Conservation (phyloP, 1,284 basidiomycete genomes). For the Heterobasidion occidentale region DNA sequence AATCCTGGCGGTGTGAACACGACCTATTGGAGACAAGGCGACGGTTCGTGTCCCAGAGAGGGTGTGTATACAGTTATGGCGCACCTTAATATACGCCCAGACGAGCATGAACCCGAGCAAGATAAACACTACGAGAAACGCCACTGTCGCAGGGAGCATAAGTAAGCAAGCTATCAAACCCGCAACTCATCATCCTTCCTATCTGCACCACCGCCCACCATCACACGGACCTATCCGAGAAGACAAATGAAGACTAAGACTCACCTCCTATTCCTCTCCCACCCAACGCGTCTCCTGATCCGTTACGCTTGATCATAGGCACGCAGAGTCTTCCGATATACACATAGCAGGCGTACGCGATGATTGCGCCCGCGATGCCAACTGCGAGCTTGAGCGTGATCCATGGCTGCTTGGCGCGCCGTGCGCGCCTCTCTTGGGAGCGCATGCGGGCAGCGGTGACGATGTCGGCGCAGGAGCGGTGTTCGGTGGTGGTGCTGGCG, state of each 20-base stretch:
- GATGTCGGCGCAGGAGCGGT: not conserved
- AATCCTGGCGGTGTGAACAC: conserved; percentile 60
- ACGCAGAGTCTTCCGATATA: conserved; percentile 61
- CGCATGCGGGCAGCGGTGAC: not conserved
- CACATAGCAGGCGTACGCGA: conserved; percentile 61
- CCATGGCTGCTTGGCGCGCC: conserved; percentile 47
- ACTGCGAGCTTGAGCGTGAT: conserved; percentile 53
- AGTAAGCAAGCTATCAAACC: too few relatives aligned
- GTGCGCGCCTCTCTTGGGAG: conserved; percentile 26
- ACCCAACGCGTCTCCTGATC: conserved; percentile 26
- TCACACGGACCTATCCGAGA: too few relatives aligned
- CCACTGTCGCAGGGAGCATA: conserved; percentile 31
- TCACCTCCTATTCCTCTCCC: conserved; percentile 48
- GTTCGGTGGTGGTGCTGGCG: not conserved
- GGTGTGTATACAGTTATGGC: conserved; percentile 6
- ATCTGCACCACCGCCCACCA: too few relatives aligned
- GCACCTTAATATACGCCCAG: conserved; percentile 66
- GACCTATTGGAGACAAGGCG: conserved; percentile 31
- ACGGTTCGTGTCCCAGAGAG: not conserved
- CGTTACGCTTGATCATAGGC: conserved; percentile 45
- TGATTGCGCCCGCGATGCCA: conserved; percentile 41
- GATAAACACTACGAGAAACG: conserved; percentile 47
- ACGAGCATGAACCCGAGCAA: conserved; percentile 60
- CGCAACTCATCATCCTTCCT: too few relatives aligned
- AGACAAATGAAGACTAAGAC: conserved; percentile 18